Percentiles rank a stretch among this genome's conserved stretches.
phyloP scores from a whole-genome alignment of 2,329 filamentous ascomycete genomes.

The Plenodomus tracheiphilus region DNA sequence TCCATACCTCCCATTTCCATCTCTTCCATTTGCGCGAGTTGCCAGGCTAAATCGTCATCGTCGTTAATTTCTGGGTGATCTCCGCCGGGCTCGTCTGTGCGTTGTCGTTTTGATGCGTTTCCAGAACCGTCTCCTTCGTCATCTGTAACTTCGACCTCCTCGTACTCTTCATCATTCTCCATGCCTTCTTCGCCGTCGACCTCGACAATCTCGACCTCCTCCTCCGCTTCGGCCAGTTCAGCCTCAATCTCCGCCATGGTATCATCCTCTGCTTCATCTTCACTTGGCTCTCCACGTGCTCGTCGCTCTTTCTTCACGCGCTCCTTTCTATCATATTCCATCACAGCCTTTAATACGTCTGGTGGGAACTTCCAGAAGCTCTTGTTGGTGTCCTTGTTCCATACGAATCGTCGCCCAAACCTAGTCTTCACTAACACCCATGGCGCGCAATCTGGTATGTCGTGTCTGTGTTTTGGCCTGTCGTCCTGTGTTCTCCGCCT shows the following conservation, averaged over 20 bases:
- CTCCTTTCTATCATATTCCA: constrained; percentile 71
- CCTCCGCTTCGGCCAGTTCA: constrained; percentile 33
- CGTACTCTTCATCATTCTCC: constrained; percentile 72
- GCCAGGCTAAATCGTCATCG: constrained; percentile 92
- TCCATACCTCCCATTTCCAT: constrained; percentile 78
- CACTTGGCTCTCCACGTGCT: constrained; percentile 50
- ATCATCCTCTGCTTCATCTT: constrained; percentile 35
- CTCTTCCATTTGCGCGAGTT: constrained; percentile 85
- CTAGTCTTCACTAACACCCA: constrained; percentile 96
- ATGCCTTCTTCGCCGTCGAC: constrained; percentile 45
- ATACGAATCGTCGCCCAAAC: constrained; percentile 83
- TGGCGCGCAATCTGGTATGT: constrained; percentile 78
- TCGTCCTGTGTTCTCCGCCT: constrained; percentile 73
- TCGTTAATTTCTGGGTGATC: constrained; percentile 80
- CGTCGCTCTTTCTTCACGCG: constrained; percentile 64
- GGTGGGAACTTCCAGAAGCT: constrained; percentile 96
- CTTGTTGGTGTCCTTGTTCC: constrained; percentile 81
- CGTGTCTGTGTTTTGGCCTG: constrained; percentile 76
- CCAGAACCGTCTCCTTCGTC: constrained; percentile 49
- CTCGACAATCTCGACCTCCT: constrained; percentile 37
- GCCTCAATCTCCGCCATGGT: constrained; percentile 41
- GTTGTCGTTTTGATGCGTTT: constrained; percentile 55
- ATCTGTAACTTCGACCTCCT: constrained; percentile 75
- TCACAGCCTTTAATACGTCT: constrained; percentile 75
- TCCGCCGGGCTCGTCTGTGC: constrained; percentile 48